Evolutionary conservation across 768 basidiomycete genomes (phyloP).

Genomic region (Leccinum aurantiacum): DNA sequence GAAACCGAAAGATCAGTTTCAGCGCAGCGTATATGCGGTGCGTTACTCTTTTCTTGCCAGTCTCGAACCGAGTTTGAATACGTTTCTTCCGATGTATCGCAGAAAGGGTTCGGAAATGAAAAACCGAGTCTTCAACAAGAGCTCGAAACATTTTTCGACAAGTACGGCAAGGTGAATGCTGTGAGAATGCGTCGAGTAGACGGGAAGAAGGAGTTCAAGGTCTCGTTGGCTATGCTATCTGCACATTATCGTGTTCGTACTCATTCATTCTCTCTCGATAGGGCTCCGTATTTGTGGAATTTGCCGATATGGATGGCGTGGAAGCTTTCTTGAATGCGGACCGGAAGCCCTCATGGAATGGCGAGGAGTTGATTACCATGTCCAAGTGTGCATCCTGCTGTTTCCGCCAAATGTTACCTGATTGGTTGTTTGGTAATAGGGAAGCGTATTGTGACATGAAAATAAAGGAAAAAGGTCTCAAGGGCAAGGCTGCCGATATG

Average conservation of each 20-base stretch:
- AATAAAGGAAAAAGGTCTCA: slow-evolving; percentile 90
- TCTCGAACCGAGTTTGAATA: not conserved
- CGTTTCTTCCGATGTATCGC: slow-evolving; percentile 3
- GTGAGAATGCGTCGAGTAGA: slow-evolving; percentile 86
- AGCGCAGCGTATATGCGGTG: slow-evolving; percentile 87
- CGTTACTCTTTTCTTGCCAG: slow-evolving; percentile 36
- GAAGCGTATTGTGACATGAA: slow-evolving; percentile 94
- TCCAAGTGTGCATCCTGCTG: slow-evolving; percentile 60
- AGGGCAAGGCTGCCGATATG: slow-evolving; percentile 63
- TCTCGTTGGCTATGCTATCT: slow-evolving; percentile 30
- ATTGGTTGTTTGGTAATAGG: slow-evolving; percentile 37
- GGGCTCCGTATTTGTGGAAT: slow-evolving; percentile 95
- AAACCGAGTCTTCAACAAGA: slow-evolving; percentile 62
- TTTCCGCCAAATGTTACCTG: not conserved
- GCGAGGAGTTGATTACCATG: slow-evolving; percentile 77
- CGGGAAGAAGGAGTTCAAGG: slow-evolving; percentile 86
- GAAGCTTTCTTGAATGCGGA: slow-evolving; percentile 78
- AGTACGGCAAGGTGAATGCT: slow-evolving; percentile 75
- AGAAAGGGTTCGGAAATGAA: slow-evolving; percentile 89
- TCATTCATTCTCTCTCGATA: slow-evolving; percentile 31
- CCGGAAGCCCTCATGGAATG: slow-evolving; percentile 80
- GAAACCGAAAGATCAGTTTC: slow-evolving; percentile 75
- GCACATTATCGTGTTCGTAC: not conserved
- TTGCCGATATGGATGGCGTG: slow-evolving; percentile 64
- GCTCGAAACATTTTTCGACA: slow-evolving; percentile 77